Base-by-base conservation (phyloP, 73 alveolate genomes). In the Paramecium sonneborni region DNA sequence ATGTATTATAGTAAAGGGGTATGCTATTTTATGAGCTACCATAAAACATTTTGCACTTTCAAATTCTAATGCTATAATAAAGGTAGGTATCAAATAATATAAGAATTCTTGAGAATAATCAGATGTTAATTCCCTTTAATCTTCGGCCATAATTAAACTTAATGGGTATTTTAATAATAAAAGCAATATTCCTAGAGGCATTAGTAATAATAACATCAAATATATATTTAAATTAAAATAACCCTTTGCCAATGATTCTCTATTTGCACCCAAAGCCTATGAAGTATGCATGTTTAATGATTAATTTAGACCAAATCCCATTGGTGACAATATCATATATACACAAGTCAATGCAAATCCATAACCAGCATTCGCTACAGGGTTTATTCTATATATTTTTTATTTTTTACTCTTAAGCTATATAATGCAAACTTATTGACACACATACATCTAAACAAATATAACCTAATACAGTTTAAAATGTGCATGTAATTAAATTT, bases 1-100 rank as follows among this genome's bases (percentile, higher is more conserved):
- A 28, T 79, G 90, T 9, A 79, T 79, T 38, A 79, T 38, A 8
- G 90, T 26, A 23, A 79, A 79, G 6, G 90, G 90, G 30, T 39
- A 79, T 2, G 90, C 41, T 8, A 79, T 76, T 44, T 79, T 79
- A 79, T 79, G 44, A 5, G 90, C 90, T 3, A 79, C 55, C 90
- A 79, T 79, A 34, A 79, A 79, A 23, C 43, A 23, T 79, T 79
- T 79, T n/a, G 26, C 74, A 24, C 90, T 46, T 24, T 79, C 90
- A 79, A 79, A 79, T 21, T 43, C 38, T 15, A 79, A 18, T 30
- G 74, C 74, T 3, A 79, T 10, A 14, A 79, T 46, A 79, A 24
- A 21, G 30, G 90, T 76, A 11, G 74, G 69, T 6, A 79, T 39
- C 15, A 46, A 79, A 79, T 79, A 79, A 23, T 30, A 24, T 24